Base-by-base conservation (phyloP, 208 protist genomes). In the Zelonia costaricensis region DNA sequence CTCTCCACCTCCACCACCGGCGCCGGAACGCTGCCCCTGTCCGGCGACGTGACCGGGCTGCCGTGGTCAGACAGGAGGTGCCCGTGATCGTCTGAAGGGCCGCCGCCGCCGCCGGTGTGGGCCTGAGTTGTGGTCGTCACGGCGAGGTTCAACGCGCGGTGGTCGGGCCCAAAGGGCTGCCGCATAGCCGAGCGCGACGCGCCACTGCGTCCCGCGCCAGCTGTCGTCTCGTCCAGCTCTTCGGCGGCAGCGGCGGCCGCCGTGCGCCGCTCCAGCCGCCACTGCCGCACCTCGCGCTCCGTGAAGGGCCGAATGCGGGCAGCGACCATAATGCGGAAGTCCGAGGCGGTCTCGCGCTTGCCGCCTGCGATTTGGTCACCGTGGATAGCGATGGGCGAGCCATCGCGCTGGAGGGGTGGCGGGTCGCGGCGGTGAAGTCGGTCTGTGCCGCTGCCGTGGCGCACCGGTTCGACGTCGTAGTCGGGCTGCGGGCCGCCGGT, bases 291-390 rank as follows among this genome's bases (percentile, higher is more conserved):
- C 48, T 88, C 81, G 13, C 60, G 67, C 23, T 52, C 47, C 1
- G 55, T 85, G 58, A 88, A 84, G 9, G 85, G 85, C 5, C 81
- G 72, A 46, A 92, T 74, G 27, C 85, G 81, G 2, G 74, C 70
- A 12, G 76, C 82, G 23, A 92, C 85, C 18, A 84, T 3, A 35
- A 92, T 80, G 49, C 78, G 57, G 33, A 84, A 78, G 38, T 79
- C 78, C 27, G 18, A 13, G 4, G 57, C 28, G 8, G 36, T 42
- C 16, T 53, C 51, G 10, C 39, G 45, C n/a, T 25, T 31, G n/a
- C 15, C 20, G 31, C 15, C 4, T 0, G 4, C 42, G 20, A 2
- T n/a, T 53, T 48, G 25, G 38, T 40, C n/a, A 15, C 33, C 42
- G 23, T 45, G 12, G 28, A 43, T 52, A 3, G 8, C 2, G 5